Conservation (phyloP, 768 basidiomycete genomes). For the Tylopilus subfusipes region DNA sequence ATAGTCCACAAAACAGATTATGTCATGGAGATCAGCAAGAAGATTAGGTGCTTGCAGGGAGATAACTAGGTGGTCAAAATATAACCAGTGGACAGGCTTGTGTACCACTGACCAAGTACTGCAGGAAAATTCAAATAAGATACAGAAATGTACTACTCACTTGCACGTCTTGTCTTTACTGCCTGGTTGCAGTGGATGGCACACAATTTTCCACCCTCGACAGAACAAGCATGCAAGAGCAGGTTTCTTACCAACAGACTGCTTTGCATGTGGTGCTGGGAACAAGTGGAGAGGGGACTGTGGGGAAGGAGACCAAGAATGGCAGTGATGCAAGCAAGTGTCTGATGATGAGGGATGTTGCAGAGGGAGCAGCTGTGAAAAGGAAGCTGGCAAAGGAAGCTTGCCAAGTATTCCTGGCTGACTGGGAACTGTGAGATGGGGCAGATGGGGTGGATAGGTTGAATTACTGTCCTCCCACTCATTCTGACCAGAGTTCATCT, state of each 20-base stretch:
- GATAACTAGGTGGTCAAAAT: constrained; percentile 9
- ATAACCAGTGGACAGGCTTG: constrained; percentile 12
- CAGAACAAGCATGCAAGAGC: too few species aligned
- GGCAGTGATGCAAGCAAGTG: constrained; percentile 21
- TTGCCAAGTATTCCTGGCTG: constrained; percentile 21
- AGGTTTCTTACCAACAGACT: constrained; percentile 48
- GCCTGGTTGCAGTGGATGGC: constrained; percentile 58
- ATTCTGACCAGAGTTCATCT: constrained; percentile 6
- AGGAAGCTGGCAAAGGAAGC: too few species aligned
- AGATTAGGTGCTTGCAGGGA: constrained; percentile 21
- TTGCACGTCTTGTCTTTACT: constrained; percentile 66
- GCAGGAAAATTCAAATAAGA: not conserved
- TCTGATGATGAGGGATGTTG: constrained; percentile 11
- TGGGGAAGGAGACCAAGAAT: constrained; percentile 27
- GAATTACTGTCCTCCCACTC: constrained; percentile 24
- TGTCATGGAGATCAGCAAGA: too few species aligned
- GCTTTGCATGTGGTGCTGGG: constrained; percentile 22
- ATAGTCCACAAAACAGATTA: constrained; percentile 4
- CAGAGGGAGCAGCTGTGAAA: too few species aligned
- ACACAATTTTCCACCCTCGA: constrained; percentile 68
- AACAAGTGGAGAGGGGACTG: constrained; percentile 17
- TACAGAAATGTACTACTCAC: constrained; percentile 51
- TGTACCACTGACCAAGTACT: constrained; percentile 7
- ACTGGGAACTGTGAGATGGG: constrained; percentile 3
- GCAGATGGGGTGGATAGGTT: not conserved